A percentile compares a stretch with the other conserved stretches of the same genome.
phyloP scores from a whole-genome alignment of 208 protist genomes.

The Acanthamoeba sp. region DNA sequence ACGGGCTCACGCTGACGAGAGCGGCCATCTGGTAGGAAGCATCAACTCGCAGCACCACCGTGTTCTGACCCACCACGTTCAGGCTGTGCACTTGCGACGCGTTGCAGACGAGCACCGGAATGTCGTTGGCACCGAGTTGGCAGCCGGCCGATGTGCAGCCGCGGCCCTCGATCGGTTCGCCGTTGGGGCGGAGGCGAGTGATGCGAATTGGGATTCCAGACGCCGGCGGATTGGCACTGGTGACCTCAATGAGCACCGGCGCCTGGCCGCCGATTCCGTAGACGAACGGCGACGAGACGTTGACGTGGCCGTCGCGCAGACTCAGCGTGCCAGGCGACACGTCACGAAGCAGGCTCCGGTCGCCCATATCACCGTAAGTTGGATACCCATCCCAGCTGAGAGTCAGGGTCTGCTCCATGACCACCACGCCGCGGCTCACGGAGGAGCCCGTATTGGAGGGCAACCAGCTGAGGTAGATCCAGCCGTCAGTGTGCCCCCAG shows the following conservation, averaged over 20 bases:
- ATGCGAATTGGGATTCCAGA: neutral
- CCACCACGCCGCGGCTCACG: neutral
- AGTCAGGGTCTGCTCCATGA: neutral
- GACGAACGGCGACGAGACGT: neutral
- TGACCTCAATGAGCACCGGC: neutral
- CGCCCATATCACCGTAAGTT: neutral
- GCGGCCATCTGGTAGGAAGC: neutral
- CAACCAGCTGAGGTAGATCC: neutral
- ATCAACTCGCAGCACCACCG: neutral
- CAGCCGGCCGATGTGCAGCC: neutral
- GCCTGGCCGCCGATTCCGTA: neutral
- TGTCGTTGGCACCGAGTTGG: neutral
- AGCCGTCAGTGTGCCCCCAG: neutral
- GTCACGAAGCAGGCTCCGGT: neutral
- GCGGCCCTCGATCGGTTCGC: neutral
- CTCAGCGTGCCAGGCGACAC: neutral
- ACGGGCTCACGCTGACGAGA: neutral
- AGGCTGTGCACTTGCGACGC: no score
- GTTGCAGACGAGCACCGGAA: neutral
- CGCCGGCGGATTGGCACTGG: neutral
- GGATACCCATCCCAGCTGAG: neutral
- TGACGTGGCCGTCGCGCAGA: neutral
- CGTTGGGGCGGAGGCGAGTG: neutral
- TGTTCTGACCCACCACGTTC: neutral
- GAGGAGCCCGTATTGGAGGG: no score